Evolutionary conservation across 1,284 basidiomycete species (phyloP), one percentile per base, ranked within the genome.

Genomic region (Irpex rosettiformis): DNA sequence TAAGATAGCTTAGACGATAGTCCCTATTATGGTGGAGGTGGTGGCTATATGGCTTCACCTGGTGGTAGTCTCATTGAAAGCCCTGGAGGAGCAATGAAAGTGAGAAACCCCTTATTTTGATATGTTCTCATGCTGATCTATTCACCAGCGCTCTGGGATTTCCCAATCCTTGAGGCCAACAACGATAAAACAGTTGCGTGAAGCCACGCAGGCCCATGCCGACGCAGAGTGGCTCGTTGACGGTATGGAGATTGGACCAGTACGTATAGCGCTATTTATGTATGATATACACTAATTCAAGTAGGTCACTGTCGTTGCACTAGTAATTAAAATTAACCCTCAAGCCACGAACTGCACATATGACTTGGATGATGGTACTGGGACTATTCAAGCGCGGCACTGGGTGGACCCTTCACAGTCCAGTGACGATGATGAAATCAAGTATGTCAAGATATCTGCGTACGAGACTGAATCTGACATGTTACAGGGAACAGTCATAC

Each of bases 221-320:
- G 96, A 98, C 64, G 88, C 93, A 1, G 93, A 96, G 55, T 96
- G 94, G 83, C 81, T 79, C 57, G 81, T 98, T 52, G 94, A 96
- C 63, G 88, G 86, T 21, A 75, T 80, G 4, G 93, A 96, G 63
- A 79, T 96, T 58, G 88, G 88, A 55, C 91, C 94, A 72, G 93
- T 93, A 63, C 59, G 79, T 74, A 1, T 18, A 40, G n/a, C n/a
- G n/a, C n/a, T n/a, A n/a, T n/a, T n/a, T n/a, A n/a, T n/a, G n/a
- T 30, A 16, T 52, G 24, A 30, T 42, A 43, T 29, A 48, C 22
- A 8, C 5, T 13, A 7, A 21, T 11, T 29, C 7, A 21, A 24
- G 45, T 55, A 90, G 88, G 75, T 89, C 4, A 85, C 85, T 1
- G 70, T 96, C 55, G 90, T 98, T n/a, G 96, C 85, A 1, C 85